phyloP scores from a whole-genome alignment of 495 filamentous ascomycete genomes.

The Annulohypoxylon nitens region DNA sequence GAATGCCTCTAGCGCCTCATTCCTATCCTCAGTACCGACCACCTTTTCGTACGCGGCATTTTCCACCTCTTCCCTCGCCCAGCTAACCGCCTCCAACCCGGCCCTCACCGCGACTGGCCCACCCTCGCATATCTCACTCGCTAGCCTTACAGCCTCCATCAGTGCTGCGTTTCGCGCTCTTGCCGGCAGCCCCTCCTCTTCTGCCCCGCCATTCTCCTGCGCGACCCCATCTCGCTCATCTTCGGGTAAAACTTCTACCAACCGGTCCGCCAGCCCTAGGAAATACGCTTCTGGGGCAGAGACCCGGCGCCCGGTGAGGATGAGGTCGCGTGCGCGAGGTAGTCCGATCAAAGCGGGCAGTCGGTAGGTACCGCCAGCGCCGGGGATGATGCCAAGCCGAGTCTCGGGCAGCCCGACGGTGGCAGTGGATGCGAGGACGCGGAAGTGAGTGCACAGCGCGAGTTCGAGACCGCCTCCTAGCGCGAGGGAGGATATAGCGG shows the following conservation, averaged over 20 bases:
- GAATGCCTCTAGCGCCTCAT: conserved; percentile 90
- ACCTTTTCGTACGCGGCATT: conserved; percentile 83
- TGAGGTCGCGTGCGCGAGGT: conserved; percentile 80
- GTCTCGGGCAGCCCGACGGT: conserved; percentile 90
- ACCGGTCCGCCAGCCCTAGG: conserved; percentile 83
- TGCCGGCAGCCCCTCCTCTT: conserved; percentile 50
- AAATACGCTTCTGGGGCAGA: conserved; percentile 83
- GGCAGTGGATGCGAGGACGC: conserved; percentile 80
- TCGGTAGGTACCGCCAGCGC: conserved; percentile 91
- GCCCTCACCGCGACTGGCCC: conserved; percentile 83
- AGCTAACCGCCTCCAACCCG: conserved; percentile 77
- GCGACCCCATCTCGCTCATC: conserved; percentile 62
- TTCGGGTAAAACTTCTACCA: conserved; percentile 78
- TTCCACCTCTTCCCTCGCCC: conserved; percentile 75
- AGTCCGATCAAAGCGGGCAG: conserved; percentile 82
- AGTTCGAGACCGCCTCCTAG: conserved; percentile 95
- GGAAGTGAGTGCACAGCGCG: conserved; percentile 85
- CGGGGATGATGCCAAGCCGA: conserved; percentile 90
- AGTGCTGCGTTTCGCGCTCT: conserved; percentile 73
- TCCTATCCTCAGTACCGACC: conserved; percentile 82
- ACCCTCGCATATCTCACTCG: conserved; percentile 85
- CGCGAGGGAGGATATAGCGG: conserved; percentile 81
- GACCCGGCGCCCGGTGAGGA: conserved; percentile 87
- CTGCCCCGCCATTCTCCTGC: conserved; percentile 54
- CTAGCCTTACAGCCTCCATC: conserved; percentile 80